Evolutionary conservation across 768 basidiomycete genomes (phyloP).

Genomic region (Termitomyces sp.): DNA sequence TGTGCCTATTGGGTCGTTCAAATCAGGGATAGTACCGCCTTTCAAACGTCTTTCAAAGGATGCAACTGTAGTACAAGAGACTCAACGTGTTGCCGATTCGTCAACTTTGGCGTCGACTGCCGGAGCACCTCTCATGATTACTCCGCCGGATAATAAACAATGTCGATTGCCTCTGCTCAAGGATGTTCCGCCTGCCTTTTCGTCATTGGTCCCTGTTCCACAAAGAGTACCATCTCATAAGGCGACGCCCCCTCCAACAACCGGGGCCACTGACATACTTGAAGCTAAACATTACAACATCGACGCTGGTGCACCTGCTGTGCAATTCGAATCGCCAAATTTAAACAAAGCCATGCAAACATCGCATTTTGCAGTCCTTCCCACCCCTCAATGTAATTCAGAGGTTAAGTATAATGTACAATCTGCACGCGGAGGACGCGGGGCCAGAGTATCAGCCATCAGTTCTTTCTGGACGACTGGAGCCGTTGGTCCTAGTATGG

Average conservation of each 20-base stretch:
- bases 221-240: conserved; percentile 22
- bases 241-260: conserved; percentile 29
- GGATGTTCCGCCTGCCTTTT: conserved; percentile 13
- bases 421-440: conserved; percentile 72
- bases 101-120: background rate
- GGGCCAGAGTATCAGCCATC: conserved; percentile 69
- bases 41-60: conserved; percentile 16
- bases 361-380: conserved; percentile 21
- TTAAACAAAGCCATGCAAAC: conserved; percentile 13
- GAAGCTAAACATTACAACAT: conserved; percentile 13
- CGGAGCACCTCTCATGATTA: background rate
- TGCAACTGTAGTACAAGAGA: conserved; percentile 29
- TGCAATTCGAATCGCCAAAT: conserved; percentile 1
- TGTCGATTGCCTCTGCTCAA: background rate
- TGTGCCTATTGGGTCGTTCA: conserved; percentile 55
- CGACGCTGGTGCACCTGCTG: conserved; percentile 12
- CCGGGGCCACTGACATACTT: conserved; percentile 1
- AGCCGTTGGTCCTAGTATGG: conserved; percentile 14
- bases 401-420: conserved; percentile 68
- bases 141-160: background rate
- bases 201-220: conserved; percentile 17
- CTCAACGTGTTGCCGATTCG: conserved; percentile 28
- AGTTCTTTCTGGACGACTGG: conserved; percentile 69
- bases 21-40: conserved; percentile 29
- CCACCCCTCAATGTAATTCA: conserved; percentile 32